phyloP scores from a whole-genome alignment of 768 basidiomycete species.

The Psilocybe sp. region DNA sequence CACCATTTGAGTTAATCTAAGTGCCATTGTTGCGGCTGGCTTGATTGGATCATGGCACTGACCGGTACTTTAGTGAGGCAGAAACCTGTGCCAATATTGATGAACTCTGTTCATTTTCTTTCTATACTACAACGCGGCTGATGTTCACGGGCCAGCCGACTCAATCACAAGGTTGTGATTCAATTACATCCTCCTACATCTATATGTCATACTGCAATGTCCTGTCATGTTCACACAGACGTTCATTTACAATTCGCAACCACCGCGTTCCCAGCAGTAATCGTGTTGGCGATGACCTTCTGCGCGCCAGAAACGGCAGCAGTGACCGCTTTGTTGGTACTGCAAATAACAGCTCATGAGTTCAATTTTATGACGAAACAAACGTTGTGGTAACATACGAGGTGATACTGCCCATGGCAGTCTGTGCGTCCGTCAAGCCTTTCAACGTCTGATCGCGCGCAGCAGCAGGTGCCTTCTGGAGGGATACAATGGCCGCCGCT shows the following conservation, averaged over 20 bases:
- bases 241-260: conserved; percentile 1
- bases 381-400: background rate
- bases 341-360: background rate
- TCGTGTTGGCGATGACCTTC: background rate
- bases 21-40: no score
- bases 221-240: no score
- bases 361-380: background rate
- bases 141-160: no score
- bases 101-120: no score
- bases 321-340: background rate
- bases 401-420: background rate
- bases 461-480: conserved; percentile 1
- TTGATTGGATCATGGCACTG: no score
- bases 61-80: no score
- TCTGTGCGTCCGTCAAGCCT: conserved; percentile 1
- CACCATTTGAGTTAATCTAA: no score
- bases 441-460: conserved; percentile 2
- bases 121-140: no score
- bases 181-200: no score
- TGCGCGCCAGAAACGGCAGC: conserved; percentile 3
- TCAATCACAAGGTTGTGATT: no score
- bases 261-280: background rate
- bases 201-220: no score
- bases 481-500: conserved; percentile 1
- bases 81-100: no score